Evolutionary conservation across 2,329 filamentous ascomycete species (phyloP).

Genomic region (Coccinonectria pachysandricola): DNA sequence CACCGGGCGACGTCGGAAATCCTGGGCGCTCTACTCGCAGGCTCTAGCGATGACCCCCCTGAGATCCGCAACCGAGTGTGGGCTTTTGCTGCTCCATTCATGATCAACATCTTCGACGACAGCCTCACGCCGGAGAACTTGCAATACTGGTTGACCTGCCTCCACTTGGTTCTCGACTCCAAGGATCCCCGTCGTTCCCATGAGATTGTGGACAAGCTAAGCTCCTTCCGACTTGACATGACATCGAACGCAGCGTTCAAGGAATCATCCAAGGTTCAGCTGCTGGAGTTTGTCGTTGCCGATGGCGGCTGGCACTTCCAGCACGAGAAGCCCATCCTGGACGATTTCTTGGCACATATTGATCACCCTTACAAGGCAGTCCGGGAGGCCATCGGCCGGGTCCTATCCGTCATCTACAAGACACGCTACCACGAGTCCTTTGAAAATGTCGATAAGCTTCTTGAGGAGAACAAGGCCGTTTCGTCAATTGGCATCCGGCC

Average conservation of each 20-base stretch:
- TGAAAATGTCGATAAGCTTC: constrained; percentile 61
- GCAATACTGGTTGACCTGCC: constrained; percentile 87
- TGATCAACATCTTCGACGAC: constrained; percentile 79
- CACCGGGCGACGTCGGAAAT: constrained; percentile 94
- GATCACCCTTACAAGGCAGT: constrained; percentile 98
- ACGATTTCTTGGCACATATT: constrained; percentile 82
- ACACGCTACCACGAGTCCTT: constrained; percentile 94
- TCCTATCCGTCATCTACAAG: constrained; percentile 78
- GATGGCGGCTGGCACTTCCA: constrained; percentile 96
- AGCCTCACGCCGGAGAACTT: constrained; percentile 90
- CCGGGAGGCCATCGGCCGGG: constrained; percentile 84
- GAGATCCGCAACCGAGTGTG: constrained; percentile 69
- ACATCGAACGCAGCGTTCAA: constrained; percentile 95
- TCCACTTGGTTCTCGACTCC: constrained; percentile 78
- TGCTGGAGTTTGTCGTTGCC: constrained; percentile 78
- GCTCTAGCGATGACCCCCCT: constrained; percentile 66
- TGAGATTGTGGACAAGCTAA: constrained; percentile 74
- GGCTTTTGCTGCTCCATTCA: constrained; percentile 82
- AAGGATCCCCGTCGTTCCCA: constrained; percentile 83
- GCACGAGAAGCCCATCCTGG: constrained; percentile 72
- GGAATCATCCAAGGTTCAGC: constrained; percentile 89
- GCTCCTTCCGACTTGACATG: constrained; percentile 86
- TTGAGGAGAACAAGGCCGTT: constrained; percentile 66
- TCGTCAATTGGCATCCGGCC: constrained; percentile 79
- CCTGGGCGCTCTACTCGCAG: constrained; percentile 71